phyloP scores from a whole-genome alignment of 345 rosid genomes.

The Eucalyptus regnans region DNA sequence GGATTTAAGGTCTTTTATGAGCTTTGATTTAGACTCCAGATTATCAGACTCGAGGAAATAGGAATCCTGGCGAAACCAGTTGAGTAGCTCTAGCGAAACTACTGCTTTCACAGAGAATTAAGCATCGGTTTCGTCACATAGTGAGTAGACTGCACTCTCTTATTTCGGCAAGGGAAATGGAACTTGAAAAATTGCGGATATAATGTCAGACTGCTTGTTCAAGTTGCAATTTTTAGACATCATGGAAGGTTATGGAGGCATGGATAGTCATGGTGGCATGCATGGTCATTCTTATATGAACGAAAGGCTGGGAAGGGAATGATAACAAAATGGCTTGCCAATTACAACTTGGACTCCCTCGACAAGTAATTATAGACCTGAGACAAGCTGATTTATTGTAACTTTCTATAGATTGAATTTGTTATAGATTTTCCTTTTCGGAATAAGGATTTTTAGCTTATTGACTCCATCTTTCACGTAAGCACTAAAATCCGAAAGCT shows the following conservation, averaged over 20 bases:
- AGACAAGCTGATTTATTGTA: not conserved
- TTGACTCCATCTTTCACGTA: not conserved
- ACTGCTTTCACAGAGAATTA: not conserved
- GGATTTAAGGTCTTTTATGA: not conserved
- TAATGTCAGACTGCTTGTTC: not conserved
- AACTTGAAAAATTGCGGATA: not conserved
- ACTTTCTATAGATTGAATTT: not conserved
- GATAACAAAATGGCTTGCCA: not conserved
- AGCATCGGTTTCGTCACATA: not conserved
- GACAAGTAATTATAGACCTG: not conserved
- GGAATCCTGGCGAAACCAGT: not conserved
- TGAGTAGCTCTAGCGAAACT: not conserved
- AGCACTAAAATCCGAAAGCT: not conserved
- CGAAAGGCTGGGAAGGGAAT: not conserved
- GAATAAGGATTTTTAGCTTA: not conserved
- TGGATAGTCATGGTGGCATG: not conserved
- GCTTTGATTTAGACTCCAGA: not conserved
- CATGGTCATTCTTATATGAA: not conserved
- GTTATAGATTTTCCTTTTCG: not conserved
- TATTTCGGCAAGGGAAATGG: not conserved
- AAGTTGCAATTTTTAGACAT: not conserved
- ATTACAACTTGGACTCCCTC: not conserved
- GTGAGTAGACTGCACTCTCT: not conserved
- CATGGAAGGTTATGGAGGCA: not conserved
- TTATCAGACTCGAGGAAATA: not conserved